Percentiles rank a stretch among this genome's conserved stretches.
phyloP scores from a whole-genome alignment of 768 basidiomycete species.

The Chlorophyllum brunneum region DNA sequence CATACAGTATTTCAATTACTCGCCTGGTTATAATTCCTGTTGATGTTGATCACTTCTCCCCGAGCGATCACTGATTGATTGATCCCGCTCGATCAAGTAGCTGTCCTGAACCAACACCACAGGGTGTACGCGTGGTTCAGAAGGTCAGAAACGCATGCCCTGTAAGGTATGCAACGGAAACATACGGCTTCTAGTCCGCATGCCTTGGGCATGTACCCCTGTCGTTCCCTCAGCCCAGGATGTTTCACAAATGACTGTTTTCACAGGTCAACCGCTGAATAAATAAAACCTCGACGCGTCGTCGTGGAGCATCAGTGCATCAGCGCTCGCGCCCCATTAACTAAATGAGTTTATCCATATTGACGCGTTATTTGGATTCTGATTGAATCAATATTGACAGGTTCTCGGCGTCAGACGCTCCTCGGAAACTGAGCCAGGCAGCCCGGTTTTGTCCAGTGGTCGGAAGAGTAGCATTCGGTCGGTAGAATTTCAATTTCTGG shows the following conservation, averaged over 20 bases:
- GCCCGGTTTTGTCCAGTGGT: no score
- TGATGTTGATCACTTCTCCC: constrained; percentile 7
- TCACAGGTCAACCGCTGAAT: neutral
- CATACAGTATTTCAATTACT: constrained; percentile 15
- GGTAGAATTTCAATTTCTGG: no score
- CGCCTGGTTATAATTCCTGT: neutral
- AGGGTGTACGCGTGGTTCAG: neutral
- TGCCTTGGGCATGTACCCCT: neutral
- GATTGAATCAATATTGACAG: neutral
- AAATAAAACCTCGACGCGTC: neutral
- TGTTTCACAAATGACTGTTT: neutral
- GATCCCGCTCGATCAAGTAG: neutral
- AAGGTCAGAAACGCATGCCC: neutral
- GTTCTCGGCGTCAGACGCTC: neutral
- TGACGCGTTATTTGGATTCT: constrained; percentile 5
- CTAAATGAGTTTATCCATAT: constrained; percentile 5
- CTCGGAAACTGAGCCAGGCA: neutral
- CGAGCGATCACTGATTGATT: constrained; percentile 11
- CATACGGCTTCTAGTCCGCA: neutral
- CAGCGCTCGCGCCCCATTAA: neutral
- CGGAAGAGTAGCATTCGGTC: no score
- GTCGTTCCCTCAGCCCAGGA: neutral
- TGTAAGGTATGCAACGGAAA: neutral
- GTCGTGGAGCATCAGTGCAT: neutral
- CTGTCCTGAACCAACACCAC: neutral